Base-by-base conservation (phyloP, 129 eudicot genomes). In the Cynara cardunculus region DNA sequence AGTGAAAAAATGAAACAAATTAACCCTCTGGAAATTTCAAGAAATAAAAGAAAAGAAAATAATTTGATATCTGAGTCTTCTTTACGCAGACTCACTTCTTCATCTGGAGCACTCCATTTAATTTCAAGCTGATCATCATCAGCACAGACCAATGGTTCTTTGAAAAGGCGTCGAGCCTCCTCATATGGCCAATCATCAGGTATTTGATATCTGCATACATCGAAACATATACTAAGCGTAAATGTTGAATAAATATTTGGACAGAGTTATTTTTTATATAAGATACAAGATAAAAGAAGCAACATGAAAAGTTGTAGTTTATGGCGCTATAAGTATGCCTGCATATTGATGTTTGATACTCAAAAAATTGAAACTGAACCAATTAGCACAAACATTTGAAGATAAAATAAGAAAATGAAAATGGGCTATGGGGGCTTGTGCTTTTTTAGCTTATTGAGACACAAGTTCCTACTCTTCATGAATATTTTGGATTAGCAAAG, bases 131-230 rank as follows among this genome's bases (percentile, higher is more conserved):
- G 86, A 28, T 90, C 97, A 26, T 88, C 92, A 78, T 89, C 94
- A 46, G 85, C 72, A 78, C 85, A 82, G 19, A 96, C 97, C 39
- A 75, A 73, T 16, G 99, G 99, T 59, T 92, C 99, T 84, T 91
- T 96, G 41, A 96, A 96, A 81, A 96, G 94, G 46, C 87, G 85
- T 27, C 99, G 87, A 66, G 97, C 97, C 82, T 96, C 99, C 73
- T 85, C 59, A 91, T 90, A 96, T 28, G 99, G 97, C 99, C 99
- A 96, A 44, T 92, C 88, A 14, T 90, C 97, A 81, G 98, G 95
- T 80, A 91, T 88, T 68, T 88, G 97, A 86, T 90, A 96, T 80
- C 99, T 92, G 84, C 71, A 85, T 22, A 79, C 27, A 68, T 24
- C 4, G 25, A 10, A 31, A 30, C 26, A 80, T 69, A 62, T 2